Base-by-base conservation (phyloP, 1,284 basidiomycete genomes). In the Inonotus obliquus region DNA sequence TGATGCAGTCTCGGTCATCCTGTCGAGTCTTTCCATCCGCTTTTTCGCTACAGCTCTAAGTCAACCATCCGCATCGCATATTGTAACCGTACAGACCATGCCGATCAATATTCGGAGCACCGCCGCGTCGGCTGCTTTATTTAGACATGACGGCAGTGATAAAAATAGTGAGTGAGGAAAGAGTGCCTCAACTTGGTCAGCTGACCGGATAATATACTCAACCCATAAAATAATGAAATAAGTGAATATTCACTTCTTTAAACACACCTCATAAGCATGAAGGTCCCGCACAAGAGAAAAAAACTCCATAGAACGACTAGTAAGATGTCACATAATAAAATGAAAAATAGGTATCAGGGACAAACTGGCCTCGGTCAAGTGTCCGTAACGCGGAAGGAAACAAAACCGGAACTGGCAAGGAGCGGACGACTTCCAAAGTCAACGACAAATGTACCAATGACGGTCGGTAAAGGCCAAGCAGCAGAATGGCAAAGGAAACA, bases 351-450 rank as follows among this genome's bases (percentile, higher is more conserved):
- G 62, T 61, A 61, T 61, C 60, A 53, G 27, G 29, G 45, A 41
- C 54, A 61, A 57, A 51, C 39, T 57, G 41, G 41, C 21, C 48
- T 45, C 47, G 44, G 49, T 49, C 47, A 57, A 29, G 41, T 57
- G 58, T 60, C 52, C 58, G 59, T 45, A 53, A 57, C 49, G 47
- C 39, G 21, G 54, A 60, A 27, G 53, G 54, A 5, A 23, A 27
- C 4, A 35, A 41, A 44, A 44, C 41, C 19, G 17, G 17, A 44
- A 44, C 41, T 44, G 19, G 13, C 41, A 62, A 63, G 45, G 62
- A 63, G 59, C 54, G 62, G 62, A 63, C 62, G 62, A 60, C 62
- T 56, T 58, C 38, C 56, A 52, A 44, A 57, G 54, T 53, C 59
- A 63, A 59, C 13, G 53, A 60, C 32, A 19, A 44, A 17, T 55